These are phyloP conservation scores for Gorgonomyces haynaldii DNA, from an alignment of 192 early-diverging fungal genomes.

Conservation along the genomic window DNA sequence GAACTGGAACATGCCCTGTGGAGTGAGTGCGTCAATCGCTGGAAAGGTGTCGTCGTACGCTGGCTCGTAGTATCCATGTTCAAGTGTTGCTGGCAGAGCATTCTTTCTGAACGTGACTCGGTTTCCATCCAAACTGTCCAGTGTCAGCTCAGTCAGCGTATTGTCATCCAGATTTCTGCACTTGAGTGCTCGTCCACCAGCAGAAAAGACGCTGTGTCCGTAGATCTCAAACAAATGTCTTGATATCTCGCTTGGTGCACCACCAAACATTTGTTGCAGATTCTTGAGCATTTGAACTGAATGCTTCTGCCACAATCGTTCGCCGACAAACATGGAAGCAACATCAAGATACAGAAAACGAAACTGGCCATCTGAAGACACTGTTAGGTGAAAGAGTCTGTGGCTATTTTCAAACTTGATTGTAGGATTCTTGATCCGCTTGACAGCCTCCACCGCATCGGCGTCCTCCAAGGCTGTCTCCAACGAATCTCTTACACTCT, in stretches of 20 bases:
- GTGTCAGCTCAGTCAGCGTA: constrained; percentile 4
- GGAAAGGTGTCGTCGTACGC: constrained; percentile 14
- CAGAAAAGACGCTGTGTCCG: constrained; percentile 15
- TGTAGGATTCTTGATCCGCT: constrained; percentile 2
- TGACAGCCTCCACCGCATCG: constrained; percentile 7
- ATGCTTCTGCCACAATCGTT: constrained; percentile 16
- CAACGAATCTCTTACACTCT: neutral
- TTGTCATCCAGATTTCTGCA: constrained; percentile 8
- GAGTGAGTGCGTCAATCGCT: constrained; percentile 16
- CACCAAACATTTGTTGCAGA: constrained; percentile 14
- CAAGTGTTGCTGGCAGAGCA: neutral
- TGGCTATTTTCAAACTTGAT: constrained; percentile 1
- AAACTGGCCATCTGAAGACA: constrained; percentile 5
- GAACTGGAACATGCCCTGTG: constrained; percentile 21
- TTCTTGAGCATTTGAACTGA: constrained; percentile 14
- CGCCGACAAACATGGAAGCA: constrained; percentile 14
- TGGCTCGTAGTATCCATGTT: constrained; percentile 16
- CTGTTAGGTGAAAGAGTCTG: constrained; percentile 6
- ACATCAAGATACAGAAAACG: constrained; percentile 9
- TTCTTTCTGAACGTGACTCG: constrained; percentile 11
- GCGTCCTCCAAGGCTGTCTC: constrained; percentile 8
- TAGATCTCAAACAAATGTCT: constrained; percentile 18
- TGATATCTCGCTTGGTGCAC: constrained; percentile 12
- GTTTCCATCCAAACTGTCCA: constrained; percentile 2
- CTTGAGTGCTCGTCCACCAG: constrained; percentile 15